Percentiles rank a stretch among this genome's conserved stretches.
Conservation (phyloP, 306 rosid genomes). For the Carpinus viminea region DNA sequence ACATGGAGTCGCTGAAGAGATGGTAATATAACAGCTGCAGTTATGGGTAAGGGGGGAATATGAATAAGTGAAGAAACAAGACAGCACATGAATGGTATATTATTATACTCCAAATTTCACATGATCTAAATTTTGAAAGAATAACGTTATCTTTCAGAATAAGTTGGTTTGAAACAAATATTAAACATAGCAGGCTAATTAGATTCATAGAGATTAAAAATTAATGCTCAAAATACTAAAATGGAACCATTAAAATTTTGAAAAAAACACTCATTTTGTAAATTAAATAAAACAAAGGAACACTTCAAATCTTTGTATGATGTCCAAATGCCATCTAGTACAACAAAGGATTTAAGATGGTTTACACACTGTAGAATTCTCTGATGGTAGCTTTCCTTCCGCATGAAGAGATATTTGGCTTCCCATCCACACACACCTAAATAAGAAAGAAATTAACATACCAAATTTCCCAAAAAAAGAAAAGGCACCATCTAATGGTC, state of each 20-base stretch:
- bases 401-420: conserved; percentile 43
- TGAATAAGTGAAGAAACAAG: background rate
- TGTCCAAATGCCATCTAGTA: background rate
- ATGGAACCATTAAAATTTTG: background rate
- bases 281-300: background rate
- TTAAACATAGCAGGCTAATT: background rate
- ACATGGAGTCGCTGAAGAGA: conserved; percentile 63
- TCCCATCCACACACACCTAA: conserved; percentile 50
- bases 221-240: background rate
- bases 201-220: background rate
- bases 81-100: background rate
- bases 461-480: background rate
- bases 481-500: background rate
- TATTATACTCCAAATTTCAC: background rate
- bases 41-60: conserved; percentile 18
- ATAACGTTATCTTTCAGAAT: background rate
- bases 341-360: background rate
- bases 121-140: background rate
- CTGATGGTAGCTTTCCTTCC: conserved; percentile 66
- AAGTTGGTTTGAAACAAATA: background rate
- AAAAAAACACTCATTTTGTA: background rate
- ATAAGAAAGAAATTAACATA: conserved; percentile 18
- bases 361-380: conserved; percentile 59
- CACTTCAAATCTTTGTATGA: background rate
- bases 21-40: conserved; percentile 69